Evolutionary conservation across 192 early-diverging fungal species (phyloP).

Genomic region (Podila clonocystis): DNA sequence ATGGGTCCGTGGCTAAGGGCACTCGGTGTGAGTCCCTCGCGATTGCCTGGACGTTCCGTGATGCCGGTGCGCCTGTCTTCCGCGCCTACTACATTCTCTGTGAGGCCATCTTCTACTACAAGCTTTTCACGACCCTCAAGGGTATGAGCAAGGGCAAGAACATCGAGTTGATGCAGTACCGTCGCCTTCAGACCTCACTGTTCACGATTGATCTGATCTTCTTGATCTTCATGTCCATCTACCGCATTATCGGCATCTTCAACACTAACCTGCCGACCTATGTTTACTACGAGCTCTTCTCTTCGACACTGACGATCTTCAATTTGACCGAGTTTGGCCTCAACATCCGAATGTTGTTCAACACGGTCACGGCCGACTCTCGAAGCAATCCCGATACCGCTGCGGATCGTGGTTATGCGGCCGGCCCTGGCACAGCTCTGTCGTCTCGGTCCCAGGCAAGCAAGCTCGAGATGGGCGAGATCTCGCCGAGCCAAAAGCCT

Average conservation of each 20-base stretch:
- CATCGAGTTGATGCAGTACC: constrained; percentile 36
- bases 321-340: constrained; percentile 51
- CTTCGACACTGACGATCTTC: constrained; percentile 49
- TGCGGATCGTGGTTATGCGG: neutral
- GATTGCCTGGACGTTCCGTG: constrained; percentile 35
- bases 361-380: constrained; percentile 15
- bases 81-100: constrained; percentile 46
- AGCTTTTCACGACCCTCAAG: constrained; percentile 41
- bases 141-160: constrained; percentile 27
- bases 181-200: constrained; percentile 36
- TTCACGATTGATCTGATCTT: constrained; percentile 46
- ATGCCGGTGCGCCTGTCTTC: constrained; percentile 44
- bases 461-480: constrained; percentile 3
- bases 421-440: neutral
- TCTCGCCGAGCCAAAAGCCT: neutral
- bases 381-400: neutral
- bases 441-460: neutral
- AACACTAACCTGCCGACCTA: constrained; percentile 37
- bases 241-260: constrained; percentile 42
- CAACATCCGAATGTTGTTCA: constrained; percentile 45
- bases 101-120: constrained; percentile 47
- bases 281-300: constrained; percentile 46
- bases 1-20: constrained; percentile 34
- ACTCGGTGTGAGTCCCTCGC: constrained; percentile 26
- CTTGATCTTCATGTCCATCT: constrained; percentile 49